These are phyloP conservation scores for cucumber (Cucumis sativus) DNA, from an alignment of 306 rosid species.

Conservation along the genomic window Cucumber_9930_V3 NC_026655.2:32155501-32156000, in stretches of 20 bases:
- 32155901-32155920: no score
- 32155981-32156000: no score
- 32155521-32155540: conserved; percentile 6
- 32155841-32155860: not conserved
- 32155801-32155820: not conserved
- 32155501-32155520: not conserved
- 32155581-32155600: not conserved
- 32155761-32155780: not conserved
- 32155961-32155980: no score
- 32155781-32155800: not conserved
- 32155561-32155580: not conserved
- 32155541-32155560: not conserved
- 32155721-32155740: conserved; percentile 10
- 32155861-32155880: no score
- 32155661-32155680: conserved; percentile 81
- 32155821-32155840: not conserved
- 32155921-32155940: no score
- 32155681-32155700: not conserved
- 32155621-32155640: conserved; percentile 31
- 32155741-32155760: not conserved
- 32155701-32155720: conserved; percentile 2
- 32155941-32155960: no score
- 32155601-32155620: not conserved
- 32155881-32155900: no score
- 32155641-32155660: conserved; percentile 99